Base-by-base conservation (phyloP, 345 rosid genomes). In the Arabis alpina region DNA sequence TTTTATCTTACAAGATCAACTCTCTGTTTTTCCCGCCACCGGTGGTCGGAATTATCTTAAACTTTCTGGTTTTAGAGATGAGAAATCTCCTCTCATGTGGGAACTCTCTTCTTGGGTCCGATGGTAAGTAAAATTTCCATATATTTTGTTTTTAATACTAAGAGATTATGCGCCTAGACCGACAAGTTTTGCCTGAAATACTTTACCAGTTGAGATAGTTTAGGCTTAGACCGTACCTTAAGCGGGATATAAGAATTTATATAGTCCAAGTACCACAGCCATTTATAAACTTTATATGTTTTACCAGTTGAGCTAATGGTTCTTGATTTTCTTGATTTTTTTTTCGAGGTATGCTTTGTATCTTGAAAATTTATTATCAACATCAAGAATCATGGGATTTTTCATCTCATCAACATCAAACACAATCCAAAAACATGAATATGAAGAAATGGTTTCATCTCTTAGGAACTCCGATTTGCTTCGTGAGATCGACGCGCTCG, bases 31-130 rank as follows among this genome's bases (percentile, higher is more conserved):
- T 75, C 97, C 97, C 8, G 63, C 84, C 6, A 60, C 85, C 8
- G 98, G 98, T 37, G 98, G 97, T 28, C 78, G 97, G 67, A 93
- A 93, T 75, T 81, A 86, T 76, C 90, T 93, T 2, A 93, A 93
- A 10, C 84, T 90, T 1, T 90, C 98, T 8, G 74, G 79, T 8
- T 93, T 93, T 67, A 79, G 97, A 80, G 98, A 93, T 51, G 64
- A 70, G 15, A 58, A 83, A 4, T 73, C 91, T 0, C 81, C 91
- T 1, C 1, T 84, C 24, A 68, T 81, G 19, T 93, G 98, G 97
- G 93, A 93, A 55, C 84, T 90, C 37, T 90, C 97, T 54, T 84
- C 88, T 10, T 90, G 93, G 96, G 87, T 88, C 43, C 77, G 93
- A 80, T 93, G 98, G 98, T 88, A 11, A 34, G 37, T 34, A 34